phyloP scores from a whole-genome alignment of 257 asterid species.

The Lycium ferocissimum region DNA sequence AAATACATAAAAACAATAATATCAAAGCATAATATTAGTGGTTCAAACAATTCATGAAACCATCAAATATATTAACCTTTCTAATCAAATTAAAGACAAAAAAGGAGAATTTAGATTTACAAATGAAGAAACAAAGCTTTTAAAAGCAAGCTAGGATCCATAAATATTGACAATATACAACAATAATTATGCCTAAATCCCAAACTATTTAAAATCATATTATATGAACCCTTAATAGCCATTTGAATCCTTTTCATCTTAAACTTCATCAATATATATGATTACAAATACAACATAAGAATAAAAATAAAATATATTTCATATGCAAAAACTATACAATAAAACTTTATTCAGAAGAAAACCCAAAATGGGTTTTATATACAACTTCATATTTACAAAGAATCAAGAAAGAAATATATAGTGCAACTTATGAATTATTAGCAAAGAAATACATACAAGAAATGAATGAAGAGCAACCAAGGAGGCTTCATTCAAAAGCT shows the following conservation, averaged over 20 bases:
- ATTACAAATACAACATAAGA: not conserved
- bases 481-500: constrained; percentile 59
- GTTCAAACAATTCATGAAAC: not conserved
- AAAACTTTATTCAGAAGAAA: not conserved
- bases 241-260: too few species aligned
- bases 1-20: not conserved
- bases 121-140: constrained; percentile 28
- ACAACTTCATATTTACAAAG: not conserved
- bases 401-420: not conserved
- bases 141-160: constrained; percentile 13
- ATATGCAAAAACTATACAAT: not conserved
- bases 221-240: too few species aligned
- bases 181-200: too few species aligned
- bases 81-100: not conserved
- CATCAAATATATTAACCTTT: not conserved
- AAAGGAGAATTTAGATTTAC: not conserved
- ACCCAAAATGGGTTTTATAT: not conserved
- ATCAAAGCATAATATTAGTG: not conserved
- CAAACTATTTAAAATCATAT: too few species aligned
- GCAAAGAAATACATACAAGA: constrained; percentile 40
- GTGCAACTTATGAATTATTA: constrained; percentile 42
- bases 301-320: not conserved
- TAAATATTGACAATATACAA: not conserved
- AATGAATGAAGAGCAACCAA: constrained; percentile 41
- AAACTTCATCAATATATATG: not conserved